Conservation (phyloP, 306 rosid species). For the Abrus precatorius region DNA sequence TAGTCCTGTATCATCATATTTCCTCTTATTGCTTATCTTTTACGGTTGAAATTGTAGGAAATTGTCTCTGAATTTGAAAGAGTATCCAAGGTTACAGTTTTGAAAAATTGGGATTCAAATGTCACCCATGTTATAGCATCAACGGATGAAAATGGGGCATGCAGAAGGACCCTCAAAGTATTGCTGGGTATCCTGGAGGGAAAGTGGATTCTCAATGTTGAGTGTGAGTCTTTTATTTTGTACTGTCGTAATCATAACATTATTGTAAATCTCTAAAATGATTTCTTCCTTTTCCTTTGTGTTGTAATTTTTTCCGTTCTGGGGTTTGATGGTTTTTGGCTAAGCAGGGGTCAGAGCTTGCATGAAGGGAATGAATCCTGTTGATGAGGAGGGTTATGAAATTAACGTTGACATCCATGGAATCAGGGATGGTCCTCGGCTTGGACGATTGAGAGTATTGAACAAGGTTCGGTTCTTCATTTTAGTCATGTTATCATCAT, state of each 20-base stretch:
- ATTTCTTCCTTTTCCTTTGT: constrained; percentile 1
- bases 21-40: constrained; percentile 15
- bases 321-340: constrained; percentile 6
- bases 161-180: constrained; percentile 92
- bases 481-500: neutral
- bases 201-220: constrained; percentile 83
- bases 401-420: constrained; percentile 77
- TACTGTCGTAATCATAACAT: neutral
- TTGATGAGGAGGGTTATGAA: constrained; percentile 79
- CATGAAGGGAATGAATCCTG: constrained; percentile 66
- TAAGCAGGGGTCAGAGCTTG: constrained; percentile 85
- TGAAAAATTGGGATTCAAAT: constrained; percentile 81
- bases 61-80: constrained; percentile 75
- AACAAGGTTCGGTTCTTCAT: constrained; percentile 68
- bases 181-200: constrained; percentile 92
- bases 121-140: constrained; percentile 93
- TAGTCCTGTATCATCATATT: neutral
- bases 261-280: neutral
- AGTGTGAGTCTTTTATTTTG: constrained; percentile 60
- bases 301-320: constrained; percentile 22
- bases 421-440: constrained; percentile 80
- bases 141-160: constrained; percentile 82
- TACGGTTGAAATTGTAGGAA: constrained; percentile 63
- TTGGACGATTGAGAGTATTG: constrained; percentile 79
- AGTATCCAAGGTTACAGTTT: constrained; percentile 64